These are phyloP conservation scores for Leccinum glutinopallens DNA, from an alignment of 1,284 basidiomycete species.

Conservation along the genomic window DNA sequence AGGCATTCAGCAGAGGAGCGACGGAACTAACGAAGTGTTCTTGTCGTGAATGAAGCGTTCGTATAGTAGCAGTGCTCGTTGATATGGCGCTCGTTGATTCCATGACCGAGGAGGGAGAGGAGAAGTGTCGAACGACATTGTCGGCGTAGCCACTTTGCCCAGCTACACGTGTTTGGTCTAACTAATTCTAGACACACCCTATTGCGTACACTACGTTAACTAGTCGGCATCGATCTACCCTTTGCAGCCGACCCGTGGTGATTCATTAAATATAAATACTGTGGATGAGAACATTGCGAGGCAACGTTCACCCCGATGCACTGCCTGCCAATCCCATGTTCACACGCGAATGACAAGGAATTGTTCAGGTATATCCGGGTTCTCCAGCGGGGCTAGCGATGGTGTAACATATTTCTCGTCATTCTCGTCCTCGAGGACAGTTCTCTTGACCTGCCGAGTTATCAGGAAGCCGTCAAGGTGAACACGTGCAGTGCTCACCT, in stretches of 20 bases:
- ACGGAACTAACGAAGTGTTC: conserved; percentile 33
- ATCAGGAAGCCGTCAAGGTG: not conserved
- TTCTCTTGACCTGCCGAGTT: conserved; percentile 49
- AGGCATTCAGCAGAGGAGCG: conserved; percentile 33
- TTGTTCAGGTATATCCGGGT: conserved; percentile 67
- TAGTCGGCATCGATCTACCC: conserved; percentile 3
- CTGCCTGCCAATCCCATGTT: conserved; percentile 5
- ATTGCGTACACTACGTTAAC: not conserved
- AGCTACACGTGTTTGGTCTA: conserved; percentile 37
- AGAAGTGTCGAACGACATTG: conserved; percentile 6
- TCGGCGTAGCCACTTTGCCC: conserved; percentile 23
- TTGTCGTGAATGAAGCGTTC: conserved; percentile 25
- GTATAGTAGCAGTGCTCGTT: conserved; percentile 31
- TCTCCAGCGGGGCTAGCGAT: conserved; percentile 56
- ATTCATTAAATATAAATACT: conserved; percentile 4
- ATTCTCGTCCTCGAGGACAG: conserved; percentile 38
- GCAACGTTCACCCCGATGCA: not conserved
- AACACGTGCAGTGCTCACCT: conserved; percentile 39
- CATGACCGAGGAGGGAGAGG: conserved; percentile 22
- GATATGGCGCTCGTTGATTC: conserved; percentile 25
- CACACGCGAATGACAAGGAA: conserved; percentile 62
- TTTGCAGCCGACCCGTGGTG: not conserved
- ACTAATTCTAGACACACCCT: conserved; percentile 14
- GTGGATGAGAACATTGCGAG: not conserved
- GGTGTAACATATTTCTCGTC: conserved; percentile 42